Evolutionary conservation across 1,139 yeast genomes (phyloP), one percentile per base, ranked within the genome.

Genomic region (Meyerozyma sp.): DNA sequence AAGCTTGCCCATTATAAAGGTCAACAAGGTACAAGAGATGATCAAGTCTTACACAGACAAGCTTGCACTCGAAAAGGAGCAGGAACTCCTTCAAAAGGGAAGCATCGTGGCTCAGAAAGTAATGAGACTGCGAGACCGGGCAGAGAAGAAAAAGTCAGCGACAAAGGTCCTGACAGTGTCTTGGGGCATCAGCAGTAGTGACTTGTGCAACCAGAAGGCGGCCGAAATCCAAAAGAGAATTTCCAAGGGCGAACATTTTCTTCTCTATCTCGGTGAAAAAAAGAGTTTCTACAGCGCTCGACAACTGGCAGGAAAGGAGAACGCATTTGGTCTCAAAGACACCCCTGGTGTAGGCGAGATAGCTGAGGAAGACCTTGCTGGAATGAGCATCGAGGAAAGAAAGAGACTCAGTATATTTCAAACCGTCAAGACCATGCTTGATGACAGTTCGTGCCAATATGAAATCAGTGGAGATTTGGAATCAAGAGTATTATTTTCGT

Each of bases 141-240:
- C 62, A 1, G 71, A 66, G 41, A 63, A 60, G 58, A 71, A 68
- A 49, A 66, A 65, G 45, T 61, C 69, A 1, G 63, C 73, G 3
- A 57, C 66, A n/a, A 71, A 67, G 48, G 50, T 61, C 5, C 49
- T 71, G 25, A 55, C 61, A 5, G 51, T 72, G 8, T 58, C 64
- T 20, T 73, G 77, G 77, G 59, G 61, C 41, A 72, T 73, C 36
- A 68, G 70, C 46, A 46, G 59, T 14, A 60, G 70, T 36, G 78
- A 73, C 53, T 63, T 73, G 49, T 57, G 53, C 36, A 58, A 64
- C 45, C 77, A 73, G 47, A 73, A 72, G 50, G 55, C 46, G 36
- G 51, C 54, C 4, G 77, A 72, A 49, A 65, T 73, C 23, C 48
- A 52, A 40, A 62, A 61, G 23, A 49, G 64, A n/a, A 47, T 70